phyloP scores from a whole-genome alignment of 176 grass and related monocot species.

The Tuctoria greenei region DNA sequence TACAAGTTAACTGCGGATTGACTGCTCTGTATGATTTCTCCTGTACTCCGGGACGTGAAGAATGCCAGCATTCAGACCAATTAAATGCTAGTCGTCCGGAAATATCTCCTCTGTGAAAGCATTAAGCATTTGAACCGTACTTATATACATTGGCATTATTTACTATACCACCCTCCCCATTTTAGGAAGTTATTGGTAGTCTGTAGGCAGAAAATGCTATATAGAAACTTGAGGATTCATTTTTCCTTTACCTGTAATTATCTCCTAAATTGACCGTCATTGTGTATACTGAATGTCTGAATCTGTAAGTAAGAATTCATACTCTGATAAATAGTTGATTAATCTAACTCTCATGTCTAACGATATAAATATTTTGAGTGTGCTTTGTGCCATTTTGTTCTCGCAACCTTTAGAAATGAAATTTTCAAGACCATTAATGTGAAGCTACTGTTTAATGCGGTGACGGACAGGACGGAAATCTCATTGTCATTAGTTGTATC shows the following conservation, averaged over 20 bases:
- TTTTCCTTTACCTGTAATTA: conserved; percentile 46
- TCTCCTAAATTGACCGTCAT: conserved; percentile 30
- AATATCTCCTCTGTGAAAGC: conserved; percentile 23
- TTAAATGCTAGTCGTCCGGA: conserved; percentile 12
- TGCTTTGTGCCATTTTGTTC: background rate
- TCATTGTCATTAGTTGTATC: too few species aligned
- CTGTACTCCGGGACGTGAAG: conserved; percentile 2
- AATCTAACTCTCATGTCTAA: conserved; percentile 2
- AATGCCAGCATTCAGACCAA: conserved; percentile 9
- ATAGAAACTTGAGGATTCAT: conserved; percentile 32
- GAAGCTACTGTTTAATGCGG: background rate
- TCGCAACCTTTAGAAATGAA: background rate
- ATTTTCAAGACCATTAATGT: background rate
- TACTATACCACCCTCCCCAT: background rate
- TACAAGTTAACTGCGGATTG: conserved; percentile 7
- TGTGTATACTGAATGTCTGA: background rate
- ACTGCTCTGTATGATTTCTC: conserved; percentile 22
- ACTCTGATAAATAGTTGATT: conserved; percentile 24
- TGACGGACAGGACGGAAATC: too few species aligned
- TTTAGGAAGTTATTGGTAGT: conserved; percentile 35
- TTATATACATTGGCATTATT: conserved; percentile 29
- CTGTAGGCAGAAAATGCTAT: conserved; percentile 24
- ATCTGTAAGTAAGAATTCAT: conserved; percentile 40
- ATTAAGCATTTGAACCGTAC: conserved; percentile 17
- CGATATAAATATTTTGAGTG: conserved; percentile 1